Evolutionary conservation across 2,329 filamentous ascomycete genomes (phyloP).

Genomic region (Microthyrium microscopicum): DNA sequence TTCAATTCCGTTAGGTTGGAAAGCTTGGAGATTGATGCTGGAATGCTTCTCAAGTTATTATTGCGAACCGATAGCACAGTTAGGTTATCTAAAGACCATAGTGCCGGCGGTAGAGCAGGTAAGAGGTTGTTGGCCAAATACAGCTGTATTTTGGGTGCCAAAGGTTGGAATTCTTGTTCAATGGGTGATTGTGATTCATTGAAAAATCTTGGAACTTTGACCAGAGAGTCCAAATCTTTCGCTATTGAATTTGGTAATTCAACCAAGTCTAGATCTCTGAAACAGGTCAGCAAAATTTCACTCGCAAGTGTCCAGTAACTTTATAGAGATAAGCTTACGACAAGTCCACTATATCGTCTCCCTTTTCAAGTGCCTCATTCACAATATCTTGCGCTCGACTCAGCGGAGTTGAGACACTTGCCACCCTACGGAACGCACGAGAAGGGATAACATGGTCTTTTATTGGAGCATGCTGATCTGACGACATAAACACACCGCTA

Average conservation of each 20-base stretch:
- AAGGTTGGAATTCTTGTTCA: constrained; percentile 39
- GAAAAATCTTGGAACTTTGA: not conserved
- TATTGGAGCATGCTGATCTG: not conserved
- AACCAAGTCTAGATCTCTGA: too few relatives aligned
- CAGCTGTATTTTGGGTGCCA: constrained; percentile 42
- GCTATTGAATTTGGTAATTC: too few relatives aligned
- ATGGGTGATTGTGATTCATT: not conserved
- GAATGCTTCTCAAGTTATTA: constrained; percentile 45
- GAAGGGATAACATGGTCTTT: constrained; percentile 41
- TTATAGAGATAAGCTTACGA: too few relatives aligned
- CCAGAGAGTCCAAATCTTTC: not conserved
- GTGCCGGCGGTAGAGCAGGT: constrained; percentile 35
- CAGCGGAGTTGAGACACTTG: too few relatives aligned
- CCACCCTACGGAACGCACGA: too few relatives aligned
- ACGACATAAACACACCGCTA: constrained; percentile 48
- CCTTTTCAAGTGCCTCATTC: too few relatives aligned
- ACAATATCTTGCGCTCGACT: too few relatives aligned
- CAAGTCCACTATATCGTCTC: too few relatives aligned
- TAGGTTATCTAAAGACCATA: constrained; percentile 46
- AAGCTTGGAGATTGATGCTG: constrained; percentile 41
- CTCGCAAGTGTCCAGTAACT: too few relatives aligned
- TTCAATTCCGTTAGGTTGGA: constrained; percentile 45
- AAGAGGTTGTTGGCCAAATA: constrained; percentile 46
- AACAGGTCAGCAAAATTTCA: too few relatives aligned
- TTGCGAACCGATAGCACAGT: constrained; percentile 49